Evolutionary conservation across 2,329 filamentous ascomycete species (phyloP).

Genomic region (Botrytis pseudocinerea): DNA sequence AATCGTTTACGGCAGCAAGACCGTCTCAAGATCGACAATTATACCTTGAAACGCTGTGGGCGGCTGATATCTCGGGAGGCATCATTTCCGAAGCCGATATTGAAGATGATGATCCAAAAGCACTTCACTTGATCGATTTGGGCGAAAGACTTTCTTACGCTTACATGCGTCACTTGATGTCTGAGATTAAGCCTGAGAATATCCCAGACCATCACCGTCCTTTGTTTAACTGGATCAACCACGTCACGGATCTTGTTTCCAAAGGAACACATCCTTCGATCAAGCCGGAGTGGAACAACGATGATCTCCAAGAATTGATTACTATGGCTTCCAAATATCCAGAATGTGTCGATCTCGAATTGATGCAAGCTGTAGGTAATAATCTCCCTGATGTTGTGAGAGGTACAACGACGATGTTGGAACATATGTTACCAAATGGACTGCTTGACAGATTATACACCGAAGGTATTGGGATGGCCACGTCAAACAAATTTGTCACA

Average conservation of each 20-base stretch:
- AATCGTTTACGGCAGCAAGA: constrained; percentile 30
- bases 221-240: constrained; percentile 22
- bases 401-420: constrained; percentile 30
- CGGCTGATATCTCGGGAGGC: constrained; percentile 28
- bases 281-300: constrained; percentile 28
- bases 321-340: constrained; percentile 14
- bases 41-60: constrained; percentile 31
- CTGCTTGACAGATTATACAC: constrained; percentile 32
- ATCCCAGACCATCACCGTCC: constrained; percentile 18
- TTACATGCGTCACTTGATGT: constrained; percentile 16
- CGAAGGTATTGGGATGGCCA: constrained; percentile 26
- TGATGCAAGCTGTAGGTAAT: constrained; percentile 30
- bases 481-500: constrained; percentile 11
- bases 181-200: constrained; percentile 11
- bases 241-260: constrained; percentile 26
- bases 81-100: constrained; percentile 23
- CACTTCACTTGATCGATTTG: constrained; percentile 24
- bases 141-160: constrained; percentile 24
- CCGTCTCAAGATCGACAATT: constrained; percentile 31
- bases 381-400: constrained; percentile 30
- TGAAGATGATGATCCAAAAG: constrained; percentile 25
- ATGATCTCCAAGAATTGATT: constrained; percentile 21
- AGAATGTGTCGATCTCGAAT: constrained; percentile 26
- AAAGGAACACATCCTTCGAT: constrained; percentile 26
- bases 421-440: constrained; percentile 31